Conservation (phyloP, 768 basidiomycete genomes). For the Pleurotus cornucopiae region DNA sequence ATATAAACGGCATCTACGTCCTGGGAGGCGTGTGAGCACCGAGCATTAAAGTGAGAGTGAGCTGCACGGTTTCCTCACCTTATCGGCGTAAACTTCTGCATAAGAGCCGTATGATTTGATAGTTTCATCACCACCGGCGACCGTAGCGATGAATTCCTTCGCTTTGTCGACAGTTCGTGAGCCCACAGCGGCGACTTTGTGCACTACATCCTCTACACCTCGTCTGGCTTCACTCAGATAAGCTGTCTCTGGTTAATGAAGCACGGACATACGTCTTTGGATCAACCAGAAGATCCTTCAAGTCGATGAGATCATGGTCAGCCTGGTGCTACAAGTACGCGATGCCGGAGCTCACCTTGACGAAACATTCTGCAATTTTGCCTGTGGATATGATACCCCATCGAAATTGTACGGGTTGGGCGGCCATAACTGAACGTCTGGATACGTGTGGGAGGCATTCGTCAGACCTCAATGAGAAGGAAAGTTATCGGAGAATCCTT, state of each 20-base stretch:
- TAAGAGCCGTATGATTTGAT: slow-evolving; percentile 74
- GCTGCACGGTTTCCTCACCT: slow-evolving; percentile 30
- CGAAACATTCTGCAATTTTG: slow-evolving; percentile 62
- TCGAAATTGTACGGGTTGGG: slow-evolving; percentile 42
- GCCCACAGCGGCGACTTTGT: slow-evolving; percentile 72
- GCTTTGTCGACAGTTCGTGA: slow-evolving; percentile 71
- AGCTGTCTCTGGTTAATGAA: too few species aligned
- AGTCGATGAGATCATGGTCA: slow-evolving; percentile 6
- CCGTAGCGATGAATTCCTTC: slow-evolving; percentile 55
- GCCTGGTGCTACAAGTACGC: not conserved
- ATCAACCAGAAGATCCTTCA: slow-evolving; percentile 71
- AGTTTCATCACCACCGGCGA: slow-evolving; percentile 43
- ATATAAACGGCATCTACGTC: slow-evolving; percentile 78
- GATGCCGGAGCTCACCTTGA: slow-evolving; percentile 41
- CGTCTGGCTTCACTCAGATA: slow-evolving; percentile 39
- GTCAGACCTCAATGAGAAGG: not conserved
- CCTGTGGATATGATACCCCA: slow-evolving; percentile 93
- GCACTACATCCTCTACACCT: slow-evolving; percentile 56
- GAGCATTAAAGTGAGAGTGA: not conserved
- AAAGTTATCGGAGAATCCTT: slow-evolving; percentile 1
- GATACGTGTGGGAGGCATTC: slow-evolving; percentile 4
- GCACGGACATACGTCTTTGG: slow-evolving; percentile 50
- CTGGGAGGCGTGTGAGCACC: slow-evolving; percentile 25
- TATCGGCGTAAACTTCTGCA: slow-evolving; percentile 67
- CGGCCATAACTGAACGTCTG: slow-evolving; percentile 21